These are phyloP conservation scores for Hypsizygus marmoreus DNA, from an alignment of 768 basidiomycete species.

Conservation along the genomic window DNA sequence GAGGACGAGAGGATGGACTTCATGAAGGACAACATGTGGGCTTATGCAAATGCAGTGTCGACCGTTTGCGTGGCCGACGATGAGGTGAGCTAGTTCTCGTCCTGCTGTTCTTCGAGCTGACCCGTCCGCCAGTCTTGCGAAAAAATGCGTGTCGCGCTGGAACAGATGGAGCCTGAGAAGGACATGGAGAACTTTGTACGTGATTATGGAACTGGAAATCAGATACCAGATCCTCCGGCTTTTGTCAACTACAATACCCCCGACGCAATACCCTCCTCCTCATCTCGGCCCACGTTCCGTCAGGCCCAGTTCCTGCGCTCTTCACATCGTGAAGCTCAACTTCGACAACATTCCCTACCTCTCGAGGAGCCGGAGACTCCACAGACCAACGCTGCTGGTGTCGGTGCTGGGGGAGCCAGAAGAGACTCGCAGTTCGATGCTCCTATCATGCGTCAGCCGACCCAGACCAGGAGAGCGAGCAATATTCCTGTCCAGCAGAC, in stretches of 20 bases:
- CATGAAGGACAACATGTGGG: constrained; percentile 95
- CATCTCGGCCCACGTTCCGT: constrained; percentile 56
- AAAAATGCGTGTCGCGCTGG: constrained; percentile 79
- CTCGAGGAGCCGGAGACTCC: constrained; percentile 40
- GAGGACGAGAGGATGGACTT: constrained; percentile 95
- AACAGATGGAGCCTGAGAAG: constrained; percentile 83
- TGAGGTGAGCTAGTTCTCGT: constrained; percentile 57
- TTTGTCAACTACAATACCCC: constrained; percentile 83
- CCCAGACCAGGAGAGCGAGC: constrained; percentile 25
- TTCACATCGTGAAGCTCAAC: constrained; percentile 40
- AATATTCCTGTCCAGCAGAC: constrained; percentile 18
- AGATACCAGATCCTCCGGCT: constrained; percentile 84
- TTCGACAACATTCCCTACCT: constrained; percentile 29
- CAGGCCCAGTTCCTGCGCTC: constrained; percentile 54
- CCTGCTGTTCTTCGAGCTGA: constrained; percentile 1
- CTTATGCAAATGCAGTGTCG: constrained; percentile 94
- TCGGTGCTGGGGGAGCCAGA: constrained; percentile 62
- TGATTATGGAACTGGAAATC: constrained; percentile 84
- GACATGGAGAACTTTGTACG: constrained; percentile 91
- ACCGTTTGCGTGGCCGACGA: constrained; percentile 95
- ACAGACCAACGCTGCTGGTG: constrained; percentile 60
- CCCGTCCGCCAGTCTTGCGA: constrained; percentile 76
- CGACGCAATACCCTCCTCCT: constrained; percentile 63
- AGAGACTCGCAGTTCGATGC: constrained; percentile 35
- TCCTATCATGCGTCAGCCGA: constrained; percentile 33